These are phyloP conservation scores for Cocos nucifera DNA, from an alignment of 176 grass and related monocot genomes.

Conservation along the genomic window DNA sequence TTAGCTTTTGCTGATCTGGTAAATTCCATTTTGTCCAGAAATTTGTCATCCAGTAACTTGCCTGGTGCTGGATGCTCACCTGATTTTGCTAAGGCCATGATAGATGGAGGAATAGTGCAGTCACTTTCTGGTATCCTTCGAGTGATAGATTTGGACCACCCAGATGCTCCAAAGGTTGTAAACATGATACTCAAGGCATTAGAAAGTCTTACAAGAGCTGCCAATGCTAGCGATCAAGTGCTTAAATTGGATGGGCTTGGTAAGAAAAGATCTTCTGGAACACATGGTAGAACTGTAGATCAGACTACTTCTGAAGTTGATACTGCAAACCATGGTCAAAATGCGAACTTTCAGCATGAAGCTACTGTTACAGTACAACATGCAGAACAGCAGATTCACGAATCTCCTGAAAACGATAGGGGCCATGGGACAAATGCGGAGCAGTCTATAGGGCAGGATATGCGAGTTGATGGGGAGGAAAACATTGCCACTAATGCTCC, in stretches of 20 bases:
- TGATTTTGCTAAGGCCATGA: conserved; percentile 79
- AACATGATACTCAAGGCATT: conserved; percentile 66
- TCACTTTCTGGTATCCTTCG: conserved; percentile 64
- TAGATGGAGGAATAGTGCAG: conserved; percentile 65
- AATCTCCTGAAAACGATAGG: conserved; percentile 24
- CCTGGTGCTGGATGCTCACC: conserved; percentile 57
- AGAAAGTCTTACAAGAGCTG: conserved; percentile 57
- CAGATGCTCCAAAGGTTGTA: conserved; percentile 56
- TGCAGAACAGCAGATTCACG: conserved; percentile 18
- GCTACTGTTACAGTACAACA: conserved; percentile 4
- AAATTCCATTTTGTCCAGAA: conserved; percentile 57
- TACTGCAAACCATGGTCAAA: conserved; percentile 28
- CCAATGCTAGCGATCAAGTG: conserved; percentile 48
- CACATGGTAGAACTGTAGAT: conserved; percentile 22
- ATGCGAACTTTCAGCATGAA: conserved; percentile 12
- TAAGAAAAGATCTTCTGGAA: conserved; percentile 28
- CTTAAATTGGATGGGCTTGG: conserved; percentile 35
- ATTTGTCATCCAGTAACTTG: conserved; percentile 52
- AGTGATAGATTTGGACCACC: conserved; percentile 70
- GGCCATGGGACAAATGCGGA: conserved; percentile 6
- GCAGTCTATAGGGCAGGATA: conserved; percentile 21
- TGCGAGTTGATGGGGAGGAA: conserved; percentile 13
- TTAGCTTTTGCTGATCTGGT: conserved; percentile 59
- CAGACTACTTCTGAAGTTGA: conserved; percentile 21
- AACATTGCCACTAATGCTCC: conserved; percentile 18